These are phyloP conservation scores for Cutaneotrichosporon cutaneum DNA, from an alignment of 1,284 basidiomycete species.

Conservation along the genomic window DNA sequence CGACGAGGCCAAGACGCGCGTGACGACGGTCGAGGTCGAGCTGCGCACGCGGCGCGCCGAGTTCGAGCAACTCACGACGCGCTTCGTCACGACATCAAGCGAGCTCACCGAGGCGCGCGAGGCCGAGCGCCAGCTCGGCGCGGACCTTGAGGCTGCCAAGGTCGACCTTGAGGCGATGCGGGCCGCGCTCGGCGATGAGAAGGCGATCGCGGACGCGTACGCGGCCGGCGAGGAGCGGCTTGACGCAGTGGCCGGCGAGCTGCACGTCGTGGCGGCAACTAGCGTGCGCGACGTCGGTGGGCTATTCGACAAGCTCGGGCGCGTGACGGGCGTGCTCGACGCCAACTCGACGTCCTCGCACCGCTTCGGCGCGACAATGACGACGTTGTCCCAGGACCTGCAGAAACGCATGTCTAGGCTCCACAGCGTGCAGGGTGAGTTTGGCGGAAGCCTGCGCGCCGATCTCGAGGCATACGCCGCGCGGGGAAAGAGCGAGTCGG, in stretches of 20 bases:
- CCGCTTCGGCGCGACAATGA: constrained; percentile 62
- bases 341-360: constrained; percentile 67
- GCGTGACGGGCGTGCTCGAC: constrained; percentile 67
- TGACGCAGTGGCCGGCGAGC: constrained; percentile 66
- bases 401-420: constrained; percentile 58
- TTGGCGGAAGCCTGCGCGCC: constrained; percentile 57
- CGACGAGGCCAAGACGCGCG: constrained; percentile 75
- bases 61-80: constrained; percentile 78
- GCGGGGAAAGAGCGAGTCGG: constrained; percentile 56
- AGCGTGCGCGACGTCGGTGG: constrained; percentile 70
- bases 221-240: constrained; percentile 70
- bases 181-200: constrained; percentile 70
- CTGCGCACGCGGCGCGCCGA: constrained; percentile 77
- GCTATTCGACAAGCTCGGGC: constrained; percentile 79
- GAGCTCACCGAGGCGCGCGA: constrained; percentile 62
- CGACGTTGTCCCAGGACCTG: constrained; percentile 64
- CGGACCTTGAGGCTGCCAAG: constrained; percentile 60
- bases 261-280: constrained; percentile 67
- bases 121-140: constrained; percentile 60
- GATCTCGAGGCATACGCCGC: constrained; percentile 62
- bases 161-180: constrained; percentile 61
- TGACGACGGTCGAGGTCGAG: constrained; percentile 78
- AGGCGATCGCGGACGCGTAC: constrained; percentile 70
- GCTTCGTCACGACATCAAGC: constrained; percentile 70
- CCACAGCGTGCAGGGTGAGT: constrained; percentile 55